Evolutionary conservation across 192 early-diverging fungal species (phyloP), one percentile per base, ranked within the genome.

Genomic region (Coemansia sp.): DNA sequence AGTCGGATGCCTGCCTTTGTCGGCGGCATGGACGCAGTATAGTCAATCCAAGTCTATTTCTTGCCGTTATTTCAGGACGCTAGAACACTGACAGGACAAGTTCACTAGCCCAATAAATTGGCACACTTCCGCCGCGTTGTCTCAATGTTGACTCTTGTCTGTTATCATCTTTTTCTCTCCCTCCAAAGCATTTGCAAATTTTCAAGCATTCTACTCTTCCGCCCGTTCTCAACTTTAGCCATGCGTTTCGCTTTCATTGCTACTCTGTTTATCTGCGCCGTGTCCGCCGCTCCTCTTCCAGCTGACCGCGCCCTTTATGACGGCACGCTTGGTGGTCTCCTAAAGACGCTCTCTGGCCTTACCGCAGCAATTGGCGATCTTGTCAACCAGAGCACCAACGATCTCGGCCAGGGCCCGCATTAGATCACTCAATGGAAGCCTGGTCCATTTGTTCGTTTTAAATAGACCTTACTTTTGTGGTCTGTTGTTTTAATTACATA

Each of bases 351-450:
- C 6, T 78, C 81, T 3, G 75, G 73, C 2, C 34, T 78, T 5
- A 83, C 81, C 2, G 81, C 47, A 0, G 81, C 76, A 11, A 50
- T 83, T 18, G 81, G 81, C 61, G 38, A 53, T 11, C 69, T 78
- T 13, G 70, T 83, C 55, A 83, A 83, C 70, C 49, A 75, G 50
- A 20, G 52, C 22, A 83, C 81, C 16, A 78, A 78, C 81, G 81
- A 83, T 69, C 76, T 83, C 24, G 81, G 81, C 64, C 81, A 83
- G 73, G 81, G 81, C 18, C 70, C 76, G 22, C 66, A 78, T 24
- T 82, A 82, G 65, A 11, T 33, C 36, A 38, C 36, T 11, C n/a
- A 12, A 20, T 2, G 20, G 63, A 15, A 34, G 13, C 41, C 65
- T 75, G 50, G 34, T 18, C 5, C 33, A 50, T 40, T 52, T 20